A percentile compares a stretch with the other conserved stretches of the same genome.
These are phyloP conservation scores for Sanghuangporus weigelae DNA, from an alignment of 1,284 basidiomycete species.

Conservation along the genomic window DNA sequence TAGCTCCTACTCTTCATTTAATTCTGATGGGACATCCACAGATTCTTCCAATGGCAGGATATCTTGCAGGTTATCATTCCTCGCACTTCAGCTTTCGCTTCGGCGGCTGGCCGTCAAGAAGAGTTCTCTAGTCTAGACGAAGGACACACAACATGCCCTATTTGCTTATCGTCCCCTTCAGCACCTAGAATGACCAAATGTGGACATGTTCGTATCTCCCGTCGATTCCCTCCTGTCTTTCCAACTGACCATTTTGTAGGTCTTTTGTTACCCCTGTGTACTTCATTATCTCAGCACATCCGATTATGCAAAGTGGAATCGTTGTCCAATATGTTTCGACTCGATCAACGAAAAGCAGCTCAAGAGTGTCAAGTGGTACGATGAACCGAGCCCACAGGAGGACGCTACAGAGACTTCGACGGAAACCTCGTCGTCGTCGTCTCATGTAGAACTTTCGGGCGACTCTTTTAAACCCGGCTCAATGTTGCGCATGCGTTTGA, in stretches of 20 bases:
- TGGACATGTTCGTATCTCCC: slow-evolving; percentile 74
- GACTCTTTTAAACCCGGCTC: slow-evolving; percentile 45
- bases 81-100: slow-evolving; percentile 60
- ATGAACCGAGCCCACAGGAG: slow-evolving; percentile 36
- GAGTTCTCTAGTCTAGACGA: slow-evolving; percentile 40
- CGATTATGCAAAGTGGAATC: slow-evolving; percentile 76
- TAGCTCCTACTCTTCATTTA: slow-evolving; percentile 14
- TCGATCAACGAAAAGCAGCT: slow-evolving; percentile 88
- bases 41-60: slow-evolving; percentile 94
- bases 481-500: slow-evolving; percentile 78
- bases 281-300: slow-evolving; percentile 87
- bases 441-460: slow-evolving; percentile 26
- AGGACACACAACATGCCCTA: slow-evolving; percentile 81
- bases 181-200: slow-evolving; percentile 97
- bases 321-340: slow-evolving; percentile 96
- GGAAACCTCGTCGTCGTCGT: slow-evolving; percentile 42
- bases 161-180: slow-evolving; percentile 88
- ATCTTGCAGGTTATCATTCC: slow-evolving; percentile 94
- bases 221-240: slow-evolving; percentile 17
- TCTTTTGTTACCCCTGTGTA: slow-evolving; percentile 89
- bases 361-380: slow-evolving; percentile 87
- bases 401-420: slow-evolving; percentile 35
- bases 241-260: slow-evolving; percentile 37
- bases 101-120: slow-evolving; percentile 38
- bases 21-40: slow-evolving; percentile 29